phyloP scores from a whole-genome alignment of 148 eudicot species.

The Cornus florida region DNA sequence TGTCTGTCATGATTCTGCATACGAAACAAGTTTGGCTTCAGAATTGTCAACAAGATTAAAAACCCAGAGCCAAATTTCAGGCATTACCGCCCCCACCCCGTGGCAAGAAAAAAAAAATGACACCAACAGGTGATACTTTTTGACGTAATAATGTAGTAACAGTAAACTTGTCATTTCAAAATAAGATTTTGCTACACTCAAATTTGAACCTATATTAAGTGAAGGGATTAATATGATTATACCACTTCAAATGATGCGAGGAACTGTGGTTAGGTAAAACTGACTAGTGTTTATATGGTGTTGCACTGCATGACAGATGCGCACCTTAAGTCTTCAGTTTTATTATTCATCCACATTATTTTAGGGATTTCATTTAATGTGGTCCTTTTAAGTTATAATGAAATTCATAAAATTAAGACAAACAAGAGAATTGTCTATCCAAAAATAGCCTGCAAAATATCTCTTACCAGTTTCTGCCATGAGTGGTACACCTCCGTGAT shows the following conservation, averaged over 20 bases:
- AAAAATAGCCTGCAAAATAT: neutral
- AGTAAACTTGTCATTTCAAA: neutral
- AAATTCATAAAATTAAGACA: slow-evolving; percentile 1
- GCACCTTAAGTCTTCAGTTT: neutral
- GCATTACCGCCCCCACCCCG: neutral
- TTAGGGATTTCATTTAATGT: neutral
- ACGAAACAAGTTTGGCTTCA: slow-evolving; percentile 3
- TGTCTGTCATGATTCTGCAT: slow-evolving; percentile 78
- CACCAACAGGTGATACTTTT: neutral
- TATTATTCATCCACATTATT: neutral
- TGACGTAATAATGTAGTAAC: neutral
- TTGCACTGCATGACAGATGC: neutral
- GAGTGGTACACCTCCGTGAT: slow-evolving; percentile 81
- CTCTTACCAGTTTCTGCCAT: slow-evolving; percentile 84
- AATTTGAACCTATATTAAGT: neutral
- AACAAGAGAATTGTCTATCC: neutral
- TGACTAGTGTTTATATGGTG: neutral
- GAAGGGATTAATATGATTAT: neutral
- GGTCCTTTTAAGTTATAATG: too few relatives aligned
- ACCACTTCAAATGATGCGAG: neutral
- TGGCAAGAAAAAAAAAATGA: too few relatives aligned
- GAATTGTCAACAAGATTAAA: neutral
- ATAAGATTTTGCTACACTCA: too few relatives aligned
- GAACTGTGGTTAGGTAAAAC: neutral
- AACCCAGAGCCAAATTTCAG: slow-evolving; percentile 2